A percentile compares a stretch with the other conserved stretches of the same genome.
These are phyloP conservation scores for Paramecium octaurelia DNA, from an alignment of 73 alveolate genomes.

Conservation along the genomic window DNA sequence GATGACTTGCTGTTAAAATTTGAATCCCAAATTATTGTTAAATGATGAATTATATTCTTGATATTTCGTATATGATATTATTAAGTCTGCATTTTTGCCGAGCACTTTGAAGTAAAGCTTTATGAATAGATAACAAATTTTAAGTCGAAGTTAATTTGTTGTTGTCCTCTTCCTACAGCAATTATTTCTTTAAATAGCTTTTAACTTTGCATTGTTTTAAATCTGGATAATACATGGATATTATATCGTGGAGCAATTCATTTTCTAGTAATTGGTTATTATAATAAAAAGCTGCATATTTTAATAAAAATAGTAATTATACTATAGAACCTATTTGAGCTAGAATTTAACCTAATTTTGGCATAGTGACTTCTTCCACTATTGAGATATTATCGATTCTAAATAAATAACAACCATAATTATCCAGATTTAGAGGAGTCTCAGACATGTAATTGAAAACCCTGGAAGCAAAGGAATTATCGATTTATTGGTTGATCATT, in stretches of 20 bases:
- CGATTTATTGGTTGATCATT: not conserved
- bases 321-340: slow-evolving; percentile 10
- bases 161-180: not conserved
- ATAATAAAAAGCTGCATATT: not conserved
- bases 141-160: not conserved
- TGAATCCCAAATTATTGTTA: not conserved
- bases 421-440: not conserved
- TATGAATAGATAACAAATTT: not conserved
- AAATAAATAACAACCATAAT: not conserved
- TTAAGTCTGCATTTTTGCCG: not conserved
- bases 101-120: not conserved
- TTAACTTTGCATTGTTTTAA: not conserved
- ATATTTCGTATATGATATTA: not conserved
- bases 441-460: not conserved
- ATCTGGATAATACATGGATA: not conserved
- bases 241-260: not conserved
- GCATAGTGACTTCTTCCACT: not conserved
- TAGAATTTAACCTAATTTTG: slow-evolving; percentile 27
- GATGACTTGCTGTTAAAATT: not conserved
- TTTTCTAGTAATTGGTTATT: not conserved
- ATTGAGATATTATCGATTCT: not conserved
- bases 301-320: not conserved
- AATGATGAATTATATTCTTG: not conserved
- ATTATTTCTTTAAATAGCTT: not conserved
- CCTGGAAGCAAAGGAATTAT: not conserved